Base-by-base conservation (phyloP, 768 basidiomycete genomes). In the Boletus subparvulus region DNA sequence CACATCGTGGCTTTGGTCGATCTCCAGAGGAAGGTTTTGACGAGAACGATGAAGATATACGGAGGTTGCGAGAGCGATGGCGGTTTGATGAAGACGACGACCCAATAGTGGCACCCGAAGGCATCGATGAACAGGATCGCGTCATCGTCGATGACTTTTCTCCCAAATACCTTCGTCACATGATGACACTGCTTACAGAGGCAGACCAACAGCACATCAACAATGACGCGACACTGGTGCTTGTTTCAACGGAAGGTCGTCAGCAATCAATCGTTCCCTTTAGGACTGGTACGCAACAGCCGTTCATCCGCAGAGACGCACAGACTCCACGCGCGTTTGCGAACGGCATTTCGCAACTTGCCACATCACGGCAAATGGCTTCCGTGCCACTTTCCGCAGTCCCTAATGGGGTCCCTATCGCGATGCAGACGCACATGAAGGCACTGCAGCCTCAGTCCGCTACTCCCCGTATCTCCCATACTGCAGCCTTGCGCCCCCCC, bases 141-240 rank as follows among this genome's bases (percentile, higher is more conserved):
- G 69, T 80, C 0, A 71, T 92, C n/a, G 67, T 91, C 9, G 89
- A 92, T 60, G 90, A 92, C 56, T 88, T 80, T 60, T 80, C 83
- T 46, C 68, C 82, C 7, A 78, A 80, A 83, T 82, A 83, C 64
- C 63, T 88, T 55, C 75, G 77, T 41, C 77, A 83, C 41, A 69
- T 77, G 45, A 83, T 85, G 79, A 77, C 79, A 0, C 73, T 89
- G 1, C 75, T 88, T 42, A 73, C 72, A 1, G 87, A 88, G 28
- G 55, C 71, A 9, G 87, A 90, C 54, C 69, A 81, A 47, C 70
- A 75, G n/a, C 64, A 66, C 45, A 72, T 85, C 6, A 67, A 78
- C 28, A 83, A 80, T 6, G 84, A 88, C 50, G 74, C 80, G 5
- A 75, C 79, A 0, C 64, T 86, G 13, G 66, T 75, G 19, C 62